Percentiles rank a stretch among this genome's conserved stretches.
Conservation (phyloP, 805 yeast genomes). For the Hanseniaspora lindneri region DNA sequence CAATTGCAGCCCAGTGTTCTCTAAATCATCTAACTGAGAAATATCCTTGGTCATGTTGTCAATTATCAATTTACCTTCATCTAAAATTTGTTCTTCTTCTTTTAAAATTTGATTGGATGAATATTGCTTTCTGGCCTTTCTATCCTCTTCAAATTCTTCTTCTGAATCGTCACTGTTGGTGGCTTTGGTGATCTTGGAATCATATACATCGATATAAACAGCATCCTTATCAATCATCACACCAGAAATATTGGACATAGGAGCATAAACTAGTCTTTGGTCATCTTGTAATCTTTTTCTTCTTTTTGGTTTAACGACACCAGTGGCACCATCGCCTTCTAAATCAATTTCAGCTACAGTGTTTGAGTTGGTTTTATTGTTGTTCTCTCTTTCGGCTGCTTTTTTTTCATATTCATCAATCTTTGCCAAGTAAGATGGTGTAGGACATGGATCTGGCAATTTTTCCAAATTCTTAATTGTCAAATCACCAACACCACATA, state of each 20-base stretch:
- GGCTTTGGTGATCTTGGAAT: conserved; percentile 22
- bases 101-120: conserved; percentile 10
- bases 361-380: conserved; percentile 23
- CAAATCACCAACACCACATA: conserved; percentile 92
- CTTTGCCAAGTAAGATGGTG: conserved; percentile 81
- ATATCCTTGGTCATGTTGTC: conserved; percentile 38
- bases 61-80: conserved; percentile 67
- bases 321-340: conserved; percentile 39
- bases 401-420: conserved; percentile 73
- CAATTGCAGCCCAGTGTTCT: conserved; percentile 60
- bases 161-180: conserved; percentile 59
- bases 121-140: conserved; percentile 16
- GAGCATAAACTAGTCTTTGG: conserved; percentile 90
- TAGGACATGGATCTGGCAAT: conserved; percentile 97
- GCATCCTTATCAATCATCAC: conserved; percentile 94
- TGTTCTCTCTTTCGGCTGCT: conserved; percentile 44
- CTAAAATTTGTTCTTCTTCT: conserved; percentile 31
- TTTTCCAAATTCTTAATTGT: conserved; percentile 67
- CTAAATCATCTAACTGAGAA: conserved; percentile 37
- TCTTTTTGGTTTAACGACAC: conserved; percentile 57
- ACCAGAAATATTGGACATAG: conserved; percentile 99
- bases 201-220: conserved; percentile 64
- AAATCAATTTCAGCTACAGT: conserved; percentile 7
- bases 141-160: conserved; percentile 36
- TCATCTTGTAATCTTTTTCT: conserved; percentile 87